phyloP scores from a whole-genome alignment of 164 flowering plant species.

The Akebia trifoliata region DNA sequence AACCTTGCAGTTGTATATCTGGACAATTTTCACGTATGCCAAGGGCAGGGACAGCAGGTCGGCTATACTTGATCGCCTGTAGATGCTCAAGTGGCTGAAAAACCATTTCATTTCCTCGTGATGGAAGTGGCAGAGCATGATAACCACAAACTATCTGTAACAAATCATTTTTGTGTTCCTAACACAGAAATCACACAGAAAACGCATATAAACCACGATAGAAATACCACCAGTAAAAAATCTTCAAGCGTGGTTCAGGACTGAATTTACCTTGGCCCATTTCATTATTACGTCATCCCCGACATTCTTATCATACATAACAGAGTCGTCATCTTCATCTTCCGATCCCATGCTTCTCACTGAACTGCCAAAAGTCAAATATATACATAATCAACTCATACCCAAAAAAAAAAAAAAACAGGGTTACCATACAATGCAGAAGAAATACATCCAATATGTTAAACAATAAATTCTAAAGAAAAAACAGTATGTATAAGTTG shows the following conservation, averaged over 20 bases:
- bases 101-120: constrained; percentile 53
- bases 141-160: constrained; percentile 80
- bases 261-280: constrained; percentile 75
- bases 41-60: constrained; percentile 53
- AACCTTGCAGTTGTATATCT: constrained; percentile 20
- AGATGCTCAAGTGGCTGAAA: constrained; percentile 86
- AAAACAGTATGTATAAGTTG: not conserved
- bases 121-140: constrained; percentile 59
- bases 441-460: not conserved
- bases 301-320: constrained; percentile 29
- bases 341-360: constrained; percentile 66
- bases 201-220: not conserved
- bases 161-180: constrained; percentile 77
- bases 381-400: constrained; percentile 11
- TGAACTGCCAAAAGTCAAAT: constrained; percentile 67
- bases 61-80: constrained; percentile 64
- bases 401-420: not conserved
- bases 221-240: not conserved
- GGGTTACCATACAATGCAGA: not conserved
- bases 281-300: constrained; percentile 53
- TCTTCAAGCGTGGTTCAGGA: not conserved
- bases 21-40: constrained; percentile 32
- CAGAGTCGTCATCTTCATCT: constrained; percentile 61
- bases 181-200: constrained; percentile 11
- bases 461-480: not conserved